Evolutionary conservation across 805 yeast species (phyloP).

Genomic region (Phaffomyces thermotolerans): DNA sequence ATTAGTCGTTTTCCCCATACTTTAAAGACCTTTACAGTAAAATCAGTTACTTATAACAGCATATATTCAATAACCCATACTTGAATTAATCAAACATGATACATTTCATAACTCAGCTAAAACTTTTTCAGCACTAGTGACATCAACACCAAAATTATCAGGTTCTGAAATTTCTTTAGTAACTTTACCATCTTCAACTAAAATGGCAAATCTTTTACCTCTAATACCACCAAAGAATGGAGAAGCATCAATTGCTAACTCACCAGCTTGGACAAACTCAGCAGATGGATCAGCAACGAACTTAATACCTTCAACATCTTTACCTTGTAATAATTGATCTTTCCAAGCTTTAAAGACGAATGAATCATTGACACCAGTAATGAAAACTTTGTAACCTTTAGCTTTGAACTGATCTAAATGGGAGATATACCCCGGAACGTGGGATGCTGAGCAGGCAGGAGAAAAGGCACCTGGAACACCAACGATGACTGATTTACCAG

Average conservation of each 20-base stretch:
- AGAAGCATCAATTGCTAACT: conserved; percentile 66
- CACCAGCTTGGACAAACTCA: conserved; percentile 59
- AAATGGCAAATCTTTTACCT: conserved; percentile 66
- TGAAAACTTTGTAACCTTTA: conserved; percentile 63
- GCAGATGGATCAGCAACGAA: conserved; percentile 79
- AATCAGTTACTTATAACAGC: no score
- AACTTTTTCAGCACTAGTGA: conserved; percentile 33
- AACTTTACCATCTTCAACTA: conserved; percentile 72
- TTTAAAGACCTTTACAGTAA: no score
- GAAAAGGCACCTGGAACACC: conserved; percentile 77
- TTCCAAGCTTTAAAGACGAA: conserved; percentile 84
- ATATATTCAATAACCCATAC: no score
- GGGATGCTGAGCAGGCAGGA: conserved; percentile 67
- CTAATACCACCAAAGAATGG: conserved; percentile 71
- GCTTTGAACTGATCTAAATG: conserved; percentile 43
- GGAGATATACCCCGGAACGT: conserved; percentile 67
- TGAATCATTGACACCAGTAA: conserved; percentile 80
- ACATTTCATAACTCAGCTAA: conserved; percentile 17
- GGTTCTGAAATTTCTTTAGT: conserved; percentile 67
- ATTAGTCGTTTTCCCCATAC: no score
- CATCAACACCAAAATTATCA: conserved; percentile 65
- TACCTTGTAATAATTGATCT: conserved; percentile 28
- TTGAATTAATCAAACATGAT: no score
- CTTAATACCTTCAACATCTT: conserved; percentile 29
- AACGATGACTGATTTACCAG: conserved; percentile 48